Base-by-base conservation (phyloP, 2,329 filamentous ascomycete species). In the Aspergillus sp. region DNA sequence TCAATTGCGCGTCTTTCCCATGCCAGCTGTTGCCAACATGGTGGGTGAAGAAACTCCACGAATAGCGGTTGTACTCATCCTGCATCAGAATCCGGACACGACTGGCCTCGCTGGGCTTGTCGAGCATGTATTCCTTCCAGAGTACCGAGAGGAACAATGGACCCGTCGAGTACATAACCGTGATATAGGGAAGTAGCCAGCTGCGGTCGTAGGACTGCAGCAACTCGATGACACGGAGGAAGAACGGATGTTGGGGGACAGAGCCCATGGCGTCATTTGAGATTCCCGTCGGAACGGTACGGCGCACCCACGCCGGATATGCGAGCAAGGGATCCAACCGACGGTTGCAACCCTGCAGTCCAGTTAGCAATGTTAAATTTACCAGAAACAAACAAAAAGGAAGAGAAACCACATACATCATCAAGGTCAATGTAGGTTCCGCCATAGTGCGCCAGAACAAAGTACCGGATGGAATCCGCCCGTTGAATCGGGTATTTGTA, bases 371-470 rank as follows among this genome's bases (percentile, higher is more conserved):
- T 19, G 36, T 2, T 19, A 19, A 19, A 2, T 1, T 9, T 33
- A 4, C 12, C 8, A 10, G 26, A 5, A 28, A 5, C n/a, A 34
- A 19, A n/a, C 28, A 3, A 5, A 10, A 12, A 7, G 9, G 34
- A 5, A 46, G 33, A 62, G 19, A 19, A 19, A 19, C 19, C 19
- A 19, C 77, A 40, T 65, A 79, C 77, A 65, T 82, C 82, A 65
- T 93, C 86, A 42, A 91, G 70, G 60, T 93, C 86, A 55, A 91
- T 81, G 66, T 91, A 91, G 47, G 88, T 82, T 36, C 87, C 87
- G 46, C 87, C 87, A 61, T 80, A 90, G 65, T 87, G 80, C 45
- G 82, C 76, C 30, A 93, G 74, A 19, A 89, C 75, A 62, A 91
- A 90, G 69, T 91, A 91, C 43, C 86, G 79, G 57, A 91, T 85